Base-by-base conservation (phyloP, 1,139 yeast genomes). In the Blastobotrys persicus region DNA sequence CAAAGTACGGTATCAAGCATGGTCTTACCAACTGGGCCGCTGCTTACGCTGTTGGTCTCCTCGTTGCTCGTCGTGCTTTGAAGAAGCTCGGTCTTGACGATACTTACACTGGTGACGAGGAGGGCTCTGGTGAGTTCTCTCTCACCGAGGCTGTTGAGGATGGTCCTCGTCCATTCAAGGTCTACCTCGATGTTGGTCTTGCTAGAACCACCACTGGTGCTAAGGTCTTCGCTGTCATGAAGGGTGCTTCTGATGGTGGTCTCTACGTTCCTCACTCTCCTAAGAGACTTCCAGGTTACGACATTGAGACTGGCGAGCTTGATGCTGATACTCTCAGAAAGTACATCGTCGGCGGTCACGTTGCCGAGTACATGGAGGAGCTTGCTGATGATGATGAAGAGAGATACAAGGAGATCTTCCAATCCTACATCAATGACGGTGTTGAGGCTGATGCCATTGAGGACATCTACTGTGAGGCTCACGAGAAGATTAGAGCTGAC, bases 231-330 rank as follows among this genome's bases (percentile, higher is more conserved):
- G 99, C 98, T 87, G 97, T 91, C 73, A 82, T 94, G 74, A 92
- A 92, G 86, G 99, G 99, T 87, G 98, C 98, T 73, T 91, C 98
- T 60, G 99, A 92, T 76, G 99, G 98, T 87, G 99, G 99, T 71
- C 82, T 92, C 71, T 88, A 87, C 91, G 82, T 92, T 73, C 99
- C 99, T 66, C 99, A 92, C 91, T 88, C 96, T 67, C 87, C 96
- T 73, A 91, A 91, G 85, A 91, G 98, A 86, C 92, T 91, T 96
- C 99, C 99, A 78, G 99, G 98, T 80, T 92, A 92, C 95, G 99
- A 92, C 79, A 87, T 91, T 70, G 99, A 92, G 81, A 73, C 86
- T 68, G 96, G 91, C 80, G 98, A 92, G 79, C 85, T 94, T 72
- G 98, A 92, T 73, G 89, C 97, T 69, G 98, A 94, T 74, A 78